phyloP scores from a whole-genome alignment of 176 grass and related monocot genomes.

The Calamus simplicifolius region DNA sequence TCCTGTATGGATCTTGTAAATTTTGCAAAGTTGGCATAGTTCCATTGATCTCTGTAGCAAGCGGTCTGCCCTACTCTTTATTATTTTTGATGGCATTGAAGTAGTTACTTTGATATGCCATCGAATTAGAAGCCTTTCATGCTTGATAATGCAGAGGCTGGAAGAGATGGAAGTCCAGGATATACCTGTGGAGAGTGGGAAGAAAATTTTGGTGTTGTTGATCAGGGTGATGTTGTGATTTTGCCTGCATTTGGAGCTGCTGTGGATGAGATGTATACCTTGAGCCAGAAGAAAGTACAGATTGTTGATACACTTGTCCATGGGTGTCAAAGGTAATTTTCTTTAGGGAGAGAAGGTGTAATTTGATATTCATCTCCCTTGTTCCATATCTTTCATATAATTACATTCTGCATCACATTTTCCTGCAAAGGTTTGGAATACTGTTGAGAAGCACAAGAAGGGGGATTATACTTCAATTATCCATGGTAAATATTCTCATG shows the following conservation, averaged over 20 bases:
- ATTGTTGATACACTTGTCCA: constrained; percentile 94
- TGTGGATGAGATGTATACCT: constrained; percentile 90
- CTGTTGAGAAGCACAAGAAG: constrained; percentile 98
- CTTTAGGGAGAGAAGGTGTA: neutral
- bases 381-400: neutral
- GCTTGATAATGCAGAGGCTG: constrained; percentile 46
- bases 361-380: neutral
- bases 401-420: neutral
- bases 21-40: no score
- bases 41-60: no score
- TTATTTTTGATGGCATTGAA: no score
- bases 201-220: constrained; percentile 67
- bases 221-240: constrained; percentile 78
- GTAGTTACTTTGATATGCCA: no score
- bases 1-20: no score
- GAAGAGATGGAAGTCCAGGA: constrained; percentile 65
- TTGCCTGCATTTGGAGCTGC: constrained; percentile 92
- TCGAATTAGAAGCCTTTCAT: neutral
- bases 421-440: constrained; percentile 83
- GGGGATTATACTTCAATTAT: constrained; percentile 93
- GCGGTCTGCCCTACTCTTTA: no score
- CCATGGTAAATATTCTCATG: constrained; percentile 92
- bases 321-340: constrained; percentile 89
- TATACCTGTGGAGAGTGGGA: constrained; percentile 54
- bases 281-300: constrained; percentile 97